Conservation (phyloP, 352 stramenopile genomes). For the Phytophthora rubi region DNA sequence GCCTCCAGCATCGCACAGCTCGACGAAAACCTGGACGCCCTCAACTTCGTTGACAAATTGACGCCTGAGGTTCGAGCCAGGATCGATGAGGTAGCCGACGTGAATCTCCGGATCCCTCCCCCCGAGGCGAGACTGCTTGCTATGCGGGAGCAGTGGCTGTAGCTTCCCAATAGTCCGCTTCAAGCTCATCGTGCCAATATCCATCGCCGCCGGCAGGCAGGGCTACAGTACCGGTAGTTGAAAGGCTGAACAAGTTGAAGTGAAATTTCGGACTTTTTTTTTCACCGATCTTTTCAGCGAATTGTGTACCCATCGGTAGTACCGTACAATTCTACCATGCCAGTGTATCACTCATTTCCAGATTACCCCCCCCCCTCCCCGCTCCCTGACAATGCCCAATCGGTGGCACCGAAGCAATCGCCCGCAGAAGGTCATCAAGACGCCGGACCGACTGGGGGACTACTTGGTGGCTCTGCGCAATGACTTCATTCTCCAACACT, state of each 20-base stretch:
- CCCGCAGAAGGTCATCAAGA: conserved; percentile 11
- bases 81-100: conserved; percentile 55
- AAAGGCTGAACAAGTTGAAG: neutral
- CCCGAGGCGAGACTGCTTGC: conserved; percentile 23
- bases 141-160: conserved; percentile 30
- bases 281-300: neutral
- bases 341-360: neutral
- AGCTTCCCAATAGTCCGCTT: neutral
- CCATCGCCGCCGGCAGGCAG: too few relatives aligned
- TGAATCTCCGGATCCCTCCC: conserved; percentile 22
- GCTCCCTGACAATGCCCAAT: conserved; percentile 3
- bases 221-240: too few relatives aligned
- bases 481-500: neutral
- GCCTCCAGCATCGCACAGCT: conserved; percentile 58
- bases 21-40: conserved; percentile 57
- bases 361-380: neutral
- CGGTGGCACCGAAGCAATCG: conserved; percentile 21
- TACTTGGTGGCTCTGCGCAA: conserved; percentile 34
- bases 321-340: too few relatives aligned
- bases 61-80: conserved; percentile 52
- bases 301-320: neutral
- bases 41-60: conserved; percentile 52
- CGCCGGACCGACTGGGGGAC: conserved; percentile 28
- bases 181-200: too few relatives aligned
- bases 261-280: neutral